Conservation (phyloP, 192 early-diverging fungal genomes). For the Piromyces finnis region DNA sequence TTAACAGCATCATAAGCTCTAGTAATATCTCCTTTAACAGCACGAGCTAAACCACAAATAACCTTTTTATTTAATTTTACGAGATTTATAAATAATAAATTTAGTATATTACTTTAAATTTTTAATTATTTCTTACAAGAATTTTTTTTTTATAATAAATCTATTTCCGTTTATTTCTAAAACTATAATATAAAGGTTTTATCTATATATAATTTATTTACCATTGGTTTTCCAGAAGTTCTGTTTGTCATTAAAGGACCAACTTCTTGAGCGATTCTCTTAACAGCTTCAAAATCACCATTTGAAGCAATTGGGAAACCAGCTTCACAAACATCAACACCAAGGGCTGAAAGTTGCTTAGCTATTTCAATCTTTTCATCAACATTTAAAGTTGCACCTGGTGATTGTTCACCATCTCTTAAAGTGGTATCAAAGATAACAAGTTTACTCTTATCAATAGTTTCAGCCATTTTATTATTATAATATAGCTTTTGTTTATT, state of each 20-base stretch:
- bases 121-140: too few relatives aligned
- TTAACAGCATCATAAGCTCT: conserved; percentile 76
- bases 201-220: too few relatives aligned
- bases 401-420: conserved; percentile 95
- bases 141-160: too few relatives aligned
- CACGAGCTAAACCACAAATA: conserved; percentile 78
- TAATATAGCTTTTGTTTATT: neutral
- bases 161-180: too few relatives aligned
- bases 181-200: too few relatives aligned
- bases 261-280: conserved; percentile 82
- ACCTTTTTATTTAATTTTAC: conserved; percentile 27
- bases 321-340: conserved; percentile 90
- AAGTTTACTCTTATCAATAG: conserved; percentile 39
- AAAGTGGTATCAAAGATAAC: conserved; percentile 94
- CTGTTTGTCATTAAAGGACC: conserved; percentile 69
- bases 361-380: conserved; percentile 94
- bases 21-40: conserved; percentile 66
- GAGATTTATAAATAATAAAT: neutral
- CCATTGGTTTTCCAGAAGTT: conserved; percentile 60
- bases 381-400: conserved; percentile 80
- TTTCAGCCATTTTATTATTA: neutral
- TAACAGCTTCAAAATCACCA: conserved; percentile 89
- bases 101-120: too few relatives aligned
- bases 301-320: conserved; percentile 87
- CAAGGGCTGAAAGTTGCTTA: conserved; percentile 74